Evolutionary conservation across 805 yeast species (phyloP), one percentile per base, ranked within the genome.

Genomic region (Barnettozyma sp.): DNA sequence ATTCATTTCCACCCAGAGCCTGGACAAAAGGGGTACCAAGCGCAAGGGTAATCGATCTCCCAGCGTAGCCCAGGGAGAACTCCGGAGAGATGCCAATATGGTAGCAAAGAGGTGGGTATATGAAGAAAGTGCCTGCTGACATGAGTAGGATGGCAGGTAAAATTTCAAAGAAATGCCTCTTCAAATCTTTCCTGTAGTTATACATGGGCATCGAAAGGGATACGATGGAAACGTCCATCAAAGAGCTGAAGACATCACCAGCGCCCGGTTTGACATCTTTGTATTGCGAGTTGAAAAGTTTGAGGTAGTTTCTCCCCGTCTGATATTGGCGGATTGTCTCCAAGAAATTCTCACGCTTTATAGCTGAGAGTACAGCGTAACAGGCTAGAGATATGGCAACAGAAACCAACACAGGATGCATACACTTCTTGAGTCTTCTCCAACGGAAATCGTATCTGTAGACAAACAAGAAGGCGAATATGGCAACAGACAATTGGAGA

Each of bases 141-240:
- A 78, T 68, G 2, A 72, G 50, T 14, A 79, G 36, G 19, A 78
- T 66, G 4, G 90, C 82, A 2, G 79, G 75, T 38, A 75, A 58
- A 38, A 83, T 61, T 3, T 71, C 65, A 53, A 74, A 56, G 44
- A 76, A 78, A 48, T 81, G 79, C 34, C 66, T 65, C 20, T 62
- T 55, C 42, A 83, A 67, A 47, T 82, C 94, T 12, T 58, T 58
- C 33, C 92, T 59, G 56, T 81, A 82, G 7, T 81, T 72, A 56
- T 70, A 83, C 85, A 83, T 80, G 4, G 94, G 87, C 34, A 83
- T 59, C 16, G 88, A 72, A 28, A 83, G 63, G 2, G 90, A 73
- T 1, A 81, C 87, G 56, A 83, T 83, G 2, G 86, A 73, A 7
- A 81, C 70, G 49, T 82, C 92, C 81, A 83, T 78, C 45, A 82